Percentiles rank a stretch among this genome's conserved stretches.
Evolutionary conservation across 257 asterid genomes (phyloP).

Genomic region (Solanum ossicruentum): DNA sequence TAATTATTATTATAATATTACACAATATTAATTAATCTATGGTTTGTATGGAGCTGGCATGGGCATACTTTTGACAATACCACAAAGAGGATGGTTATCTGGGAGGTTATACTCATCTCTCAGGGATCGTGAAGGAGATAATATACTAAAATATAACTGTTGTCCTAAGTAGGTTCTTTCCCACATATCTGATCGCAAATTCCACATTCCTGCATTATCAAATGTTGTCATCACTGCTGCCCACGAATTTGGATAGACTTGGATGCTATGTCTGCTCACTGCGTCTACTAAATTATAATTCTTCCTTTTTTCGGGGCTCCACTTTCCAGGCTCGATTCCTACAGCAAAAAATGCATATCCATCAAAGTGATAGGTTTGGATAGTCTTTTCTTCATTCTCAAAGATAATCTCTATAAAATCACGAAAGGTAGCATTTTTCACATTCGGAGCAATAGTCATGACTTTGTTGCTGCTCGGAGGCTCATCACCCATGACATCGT

Average conservation of each 20-base stretch:
- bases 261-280: conserved; percentile 33
- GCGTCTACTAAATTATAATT: conserved; percentile 45
- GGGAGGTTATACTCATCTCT: conserved; percentile 50
- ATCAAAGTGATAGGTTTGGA: conserved; percentile 36
- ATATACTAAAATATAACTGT: conserved; percentile 31
- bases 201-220: conserved; percentile 64
- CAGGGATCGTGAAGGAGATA: conserved; percentile 26
- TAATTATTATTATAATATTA: no score
- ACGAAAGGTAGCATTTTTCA: conserved; percentile 29
- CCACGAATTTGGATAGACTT: conserved; percentile 49
- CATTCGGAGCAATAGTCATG: conserved; percentile 12
- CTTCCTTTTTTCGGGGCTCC: conserved; percentile 42
- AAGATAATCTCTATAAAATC: conserved; percentile 42
- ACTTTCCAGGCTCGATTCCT: conserved; percentile 32
- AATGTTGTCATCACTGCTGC: conserved; percentile 42
- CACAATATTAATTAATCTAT: not conserved
- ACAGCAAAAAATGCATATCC: conserved; percentile 41
- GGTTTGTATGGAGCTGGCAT: conserved; percentile 16
- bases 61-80: conserved; percentile 25
- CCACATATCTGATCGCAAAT: conserved; percentile 36
- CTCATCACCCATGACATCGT: conserved; percentile 21
- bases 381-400: conserved; percentile 41
- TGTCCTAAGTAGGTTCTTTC: conserved; percentile 44
- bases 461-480: not conserved
- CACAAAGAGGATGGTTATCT: conserved; percentile 24